Conservation (phyloP, 2,329 filamentous ascomycete genomes). For the Colletotrichum musicola region DNA sequence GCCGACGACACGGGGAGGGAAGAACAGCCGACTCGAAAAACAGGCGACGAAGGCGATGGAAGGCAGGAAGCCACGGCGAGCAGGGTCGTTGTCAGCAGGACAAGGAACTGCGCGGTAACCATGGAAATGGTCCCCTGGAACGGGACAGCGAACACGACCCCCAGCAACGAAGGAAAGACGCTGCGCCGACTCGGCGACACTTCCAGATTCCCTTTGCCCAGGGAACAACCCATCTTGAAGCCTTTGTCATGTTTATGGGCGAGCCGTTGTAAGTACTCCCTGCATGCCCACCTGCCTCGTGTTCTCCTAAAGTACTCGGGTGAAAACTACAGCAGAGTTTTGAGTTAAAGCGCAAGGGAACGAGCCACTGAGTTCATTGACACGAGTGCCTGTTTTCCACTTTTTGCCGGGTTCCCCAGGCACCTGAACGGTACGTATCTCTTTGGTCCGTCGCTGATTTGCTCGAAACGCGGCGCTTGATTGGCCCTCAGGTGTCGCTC, state of each 20-base stretch:
- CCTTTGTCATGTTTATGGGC: constrained; percentile 30
- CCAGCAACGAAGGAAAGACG: constrained; percentile 2
- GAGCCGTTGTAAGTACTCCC: not conserved
- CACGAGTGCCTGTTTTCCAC: constrained; percentile 26
- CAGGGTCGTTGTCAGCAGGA: constrained; percentile 15
- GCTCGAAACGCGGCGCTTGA: constrained; percentile 26
- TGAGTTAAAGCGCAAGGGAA: constrained; percentile 5
- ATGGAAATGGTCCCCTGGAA: constrained; percentile 28
- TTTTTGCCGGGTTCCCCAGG: constrained; percentile 34
- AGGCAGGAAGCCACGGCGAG: not conserved
- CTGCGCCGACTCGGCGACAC: constrained; percentile 23
- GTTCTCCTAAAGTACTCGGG: too few relatives aligned
- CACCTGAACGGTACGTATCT: constrained; percentile 30
- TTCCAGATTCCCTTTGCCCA: constrained; percentile 25
- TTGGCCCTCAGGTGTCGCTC: constrained; percentile 24
- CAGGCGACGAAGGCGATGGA: constrained; percentile 12
- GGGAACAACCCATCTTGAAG: constrained; percentile 11
- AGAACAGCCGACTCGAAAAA: not conserved
- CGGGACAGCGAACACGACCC: constrained; percentile 10
- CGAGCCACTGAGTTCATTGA: constrained; percentile 19
- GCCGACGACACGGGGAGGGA: not conserved
- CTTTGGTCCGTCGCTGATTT: constrained; percentile 14
- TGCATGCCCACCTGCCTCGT: too few relatives aligned
- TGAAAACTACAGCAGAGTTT: constrained; percentile 19
- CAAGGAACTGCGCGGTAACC: constrained; percentile 13